Evolutionary conservation across 1,284 basidiomycete genomes (phyloP).

Genomic region (Sanghuangporus sanghuang): DNA sequence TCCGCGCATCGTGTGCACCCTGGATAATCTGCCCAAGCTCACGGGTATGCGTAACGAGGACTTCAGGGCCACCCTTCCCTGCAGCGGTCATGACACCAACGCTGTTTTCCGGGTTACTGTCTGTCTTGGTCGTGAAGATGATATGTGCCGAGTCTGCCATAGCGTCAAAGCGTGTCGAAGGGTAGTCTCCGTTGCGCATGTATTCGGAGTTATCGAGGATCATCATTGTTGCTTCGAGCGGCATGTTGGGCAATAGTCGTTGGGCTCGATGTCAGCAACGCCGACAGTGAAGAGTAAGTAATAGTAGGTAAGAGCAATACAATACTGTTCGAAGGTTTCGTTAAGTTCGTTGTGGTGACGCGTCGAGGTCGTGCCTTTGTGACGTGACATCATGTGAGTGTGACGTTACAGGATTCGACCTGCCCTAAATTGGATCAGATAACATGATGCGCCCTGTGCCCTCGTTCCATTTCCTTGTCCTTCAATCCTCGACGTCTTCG

Average conservation of each 20-base stretch:
- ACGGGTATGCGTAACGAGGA: slow-evolving; percentile 93
- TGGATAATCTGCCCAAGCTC: slow-evolving; percentile 90
- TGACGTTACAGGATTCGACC: background rate
- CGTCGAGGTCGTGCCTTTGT: slow-evolving; percentile 3
- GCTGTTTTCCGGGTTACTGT: slow-evolving; percentile 95
- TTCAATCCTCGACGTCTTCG: slow-evolving; percentile 10
- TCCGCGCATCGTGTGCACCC: slow-evolving; percentile 67
- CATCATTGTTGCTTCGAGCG: slow-evolving; percentile 91
- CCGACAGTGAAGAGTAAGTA: background rate
- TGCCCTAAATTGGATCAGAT: slow-evolving; percentile 11
- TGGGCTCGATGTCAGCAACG: background rate
- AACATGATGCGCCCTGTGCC: slow-evolving; percentile 16
- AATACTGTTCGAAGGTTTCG: background rate
- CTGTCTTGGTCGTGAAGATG: slow-evolving; percentile 90
- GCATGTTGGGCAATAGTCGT: slow-evolving; percentile 46
- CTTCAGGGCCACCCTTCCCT: slow-evolving; percentile 81
- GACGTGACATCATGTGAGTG: background rate
- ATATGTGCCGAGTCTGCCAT: slow-evolving; percentile 90
- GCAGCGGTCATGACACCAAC: slow-evolving; percentile 99
- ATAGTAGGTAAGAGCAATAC: background rate
- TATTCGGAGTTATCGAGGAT: slow-evolving; percentile 93
- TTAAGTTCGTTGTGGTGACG: slow-evolving; percentile 8
- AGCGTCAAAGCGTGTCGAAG: slow-evolving; percentile 82
- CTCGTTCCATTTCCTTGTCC: slow-evolving; percentile 6
- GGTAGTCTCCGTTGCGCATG: slow-evolving; percentile 96